phyloP scores from a whole-genome alignment of 177 flowering plant genomes.

The Viscum album region DNA sequence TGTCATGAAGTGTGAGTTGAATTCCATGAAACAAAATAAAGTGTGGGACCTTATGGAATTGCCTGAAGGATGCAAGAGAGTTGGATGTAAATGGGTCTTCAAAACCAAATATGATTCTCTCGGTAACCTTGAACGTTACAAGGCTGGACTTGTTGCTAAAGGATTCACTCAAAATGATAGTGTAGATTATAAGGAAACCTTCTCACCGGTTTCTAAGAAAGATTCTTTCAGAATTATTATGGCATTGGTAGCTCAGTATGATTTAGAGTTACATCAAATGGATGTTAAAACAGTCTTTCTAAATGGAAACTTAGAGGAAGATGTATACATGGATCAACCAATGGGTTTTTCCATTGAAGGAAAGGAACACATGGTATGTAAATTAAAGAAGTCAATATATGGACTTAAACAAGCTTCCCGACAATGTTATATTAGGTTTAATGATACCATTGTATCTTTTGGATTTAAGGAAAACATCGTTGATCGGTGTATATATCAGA shows the following conservation, averaged over 20 bases:
- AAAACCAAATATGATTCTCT: background rate
- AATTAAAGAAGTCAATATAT: background rate
- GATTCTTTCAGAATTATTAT: background rate
- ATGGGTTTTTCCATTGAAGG: background rate
- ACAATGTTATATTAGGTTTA: background rate
- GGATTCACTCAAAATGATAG: background rate
- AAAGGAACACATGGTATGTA: background rate
- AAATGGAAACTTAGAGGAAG: background rate
- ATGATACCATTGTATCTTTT: background rate
- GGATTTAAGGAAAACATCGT: background rate
- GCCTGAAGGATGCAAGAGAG: background rate
- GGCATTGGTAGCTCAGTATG: background rate
- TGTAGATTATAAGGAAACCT: background rate
- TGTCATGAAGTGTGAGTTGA: background rate
- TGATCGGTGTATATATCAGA: background rate
- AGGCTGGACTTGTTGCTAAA: background rate
- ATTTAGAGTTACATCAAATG: background rate
- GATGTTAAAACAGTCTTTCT: background rate
- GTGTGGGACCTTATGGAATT: background rate
- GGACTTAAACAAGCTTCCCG: no score
- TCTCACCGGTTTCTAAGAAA: background rate
- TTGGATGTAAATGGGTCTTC: background rate
- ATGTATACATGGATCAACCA: background rate
- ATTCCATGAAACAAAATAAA: background rate
- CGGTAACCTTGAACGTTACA: background rate